Evolutionary conservation across 345 rosid genomes (phyloP).

Genomic region (Eucalyptus polyanthemos): DNA sequence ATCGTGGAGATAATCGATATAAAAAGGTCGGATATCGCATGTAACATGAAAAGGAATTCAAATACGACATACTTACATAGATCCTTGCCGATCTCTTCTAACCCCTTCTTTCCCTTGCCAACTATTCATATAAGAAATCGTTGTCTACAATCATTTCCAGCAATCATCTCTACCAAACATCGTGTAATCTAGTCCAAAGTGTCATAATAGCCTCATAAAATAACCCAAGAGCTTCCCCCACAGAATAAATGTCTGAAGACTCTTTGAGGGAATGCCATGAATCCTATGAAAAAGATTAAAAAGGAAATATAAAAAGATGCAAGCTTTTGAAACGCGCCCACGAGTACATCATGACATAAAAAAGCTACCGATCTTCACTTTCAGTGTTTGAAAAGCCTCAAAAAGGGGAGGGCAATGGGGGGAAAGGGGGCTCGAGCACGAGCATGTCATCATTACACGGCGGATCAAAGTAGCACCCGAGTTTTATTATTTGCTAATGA

Average conservation of each 20-base stretch:
- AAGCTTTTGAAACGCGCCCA: background rate
- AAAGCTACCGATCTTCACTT: background rate
- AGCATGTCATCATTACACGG: background rate
- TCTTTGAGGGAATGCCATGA: background rate
- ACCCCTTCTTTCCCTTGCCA: background rate
- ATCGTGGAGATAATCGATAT: background rate
- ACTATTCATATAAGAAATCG: background rate
- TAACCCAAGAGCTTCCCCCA: background rate
- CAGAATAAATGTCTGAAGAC: background rate
- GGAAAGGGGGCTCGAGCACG: background rate
- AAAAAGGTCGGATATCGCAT: background rate
- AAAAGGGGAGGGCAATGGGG: background rate
- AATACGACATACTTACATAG: background rate
- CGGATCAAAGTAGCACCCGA: background rate
- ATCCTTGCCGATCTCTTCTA: accelerated
- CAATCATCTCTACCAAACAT: background rate
- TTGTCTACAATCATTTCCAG: background rate
- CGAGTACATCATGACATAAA: background rate
- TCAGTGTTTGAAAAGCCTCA: background rate
- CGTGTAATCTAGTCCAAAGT: background rate
- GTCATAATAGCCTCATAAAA: background rate
- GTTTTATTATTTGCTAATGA: background rate
- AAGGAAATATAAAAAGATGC: background rate
- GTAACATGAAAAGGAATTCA: background rate
- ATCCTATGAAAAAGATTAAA: background rate